Evolutionary conservation across 768 basidiomycete species (phyloP), one percentile per base, ranked within the genome.

Genomic region (Gautieria morchelliformis): DNA sequence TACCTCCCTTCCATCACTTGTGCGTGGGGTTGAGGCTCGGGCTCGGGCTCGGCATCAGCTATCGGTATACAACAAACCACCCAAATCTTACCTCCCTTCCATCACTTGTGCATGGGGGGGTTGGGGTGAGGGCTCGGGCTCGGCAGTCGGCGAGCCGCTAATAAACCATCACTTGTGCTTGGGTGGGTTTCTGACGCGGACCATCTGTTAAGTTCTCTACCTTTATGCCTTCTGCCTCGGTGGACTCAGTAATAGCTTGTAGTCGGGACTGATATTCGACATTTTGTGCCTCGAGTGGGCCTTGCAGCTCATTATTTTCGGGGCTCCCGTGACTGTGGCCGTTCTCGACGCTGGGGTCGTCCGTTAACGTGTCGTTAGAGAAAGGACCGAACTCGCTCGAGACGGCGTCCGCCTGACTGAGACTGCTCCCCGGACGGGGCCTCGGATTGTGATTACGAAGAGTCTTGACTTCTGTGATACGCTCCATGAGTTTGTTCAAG

Each of bases 121-220:
- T n/a, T n/a, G n/a, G n/a, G n/a, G n/a, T n/a, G n/a, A n/a, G n/a
- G n/a, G n/a, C n/a, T n/a, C n/a, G n/a, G n/a, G n/a, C n/a, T n/a
- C n/a, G n/a, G n/a, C n/a, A n/a, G n/a, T n/a, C n/a, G n/a, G n/a
- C n/a, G n/a, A n/a, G n/a, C n/a, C n/a, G n/a, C n/a, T n/a, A n/a
- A n/a, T n/a, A 76, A 44, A 85, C 82, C 50, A 90, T 76, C 27
- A 89, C 70, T 61, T 84, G 89, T 24, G 89, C 85, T 59, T 80
- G 78, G 9, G 85, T 84, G 47, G 85, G 82, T 46, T 87, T 82
- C 65, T 89, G 88, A 61, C 79, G 83, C 9, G 95, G 71, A 94
- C 84, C 86, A 96, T 89, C 70, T 95, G 91, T 51, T 90, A n/a
- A 87, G 71, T 90, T 93, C 73, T 94, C 92, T 44, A 84, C 83